A percentile compares a stretch with the other conserved stretches of the same genome.
These are phyloP conservation scores for Furcasterigmium sp. DNA, from an alignment of 2,329 filamentous ascomycete genomes.

Conservation along the genomic window DNA sequence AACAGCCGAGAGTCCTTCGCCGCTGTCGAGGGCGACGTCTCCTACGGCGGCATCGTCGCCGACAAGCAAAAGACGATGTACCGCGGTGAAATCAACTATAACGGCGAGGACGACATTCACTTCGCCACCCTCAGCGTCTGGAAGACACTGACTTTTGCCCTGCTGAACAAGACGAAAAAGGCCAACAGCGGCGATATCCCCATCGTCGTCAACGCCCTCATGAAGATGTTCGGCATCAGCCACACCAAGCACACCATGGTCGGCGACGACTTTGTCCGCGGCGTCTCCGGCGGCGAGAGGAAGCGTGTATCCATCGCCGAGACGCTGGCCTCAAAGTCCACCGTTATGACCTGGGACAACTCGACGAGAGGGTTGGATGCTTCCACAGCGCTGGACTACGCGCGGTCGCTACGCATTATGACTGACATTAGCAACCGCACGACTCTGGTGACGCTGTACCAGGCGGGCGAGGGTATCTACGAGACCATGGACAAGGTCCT, in stretches of 20 bases:
- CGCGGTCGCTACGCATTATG: conserved; percentile 58
- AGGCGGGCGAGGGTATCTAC: conserved; percentile 64
- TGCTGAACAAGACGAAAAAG: conserved; percentile 13
- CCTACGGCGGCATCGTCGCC: conserved; percentile 66
- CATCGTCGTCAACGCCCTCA: conserved; percentile 33
- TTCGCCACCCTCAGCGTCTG: conserved; percentile 70
- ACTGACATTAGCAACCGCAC: conserved; percentile 60
- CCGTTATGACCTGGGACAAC: conserved; percentile 63
- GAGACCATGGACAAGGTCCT: conserved; percentile 70
- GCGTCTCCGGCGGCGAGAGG: conserved; percentile 58
- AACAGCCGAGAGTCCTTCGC: conserved; percentile 65
- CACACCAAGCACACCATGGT: conserved; percentile 66
- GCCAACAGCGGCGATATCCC: conserved; percentile 17
- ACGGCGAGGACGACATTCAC: conserved; percentile 73
- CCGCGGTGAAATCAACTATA: conserved; percentile 73
- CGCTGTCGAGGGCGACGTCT: conserved; percentile 62
- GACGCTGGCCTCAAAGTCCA: conserved; percentile 35
- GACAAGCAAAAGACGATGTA: conserved; percentile 63
- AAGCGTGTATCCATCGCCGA: conserved; percentile 76
- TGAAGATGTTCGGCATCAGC: conserved; percentile 54
- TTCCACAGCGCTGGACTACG: conserved; percentile 69
- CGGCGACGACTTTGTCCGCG: conserved; percentile 62
- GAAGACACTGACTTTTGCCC: conserved; percentile 70
- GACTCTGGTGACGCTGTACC: conserved; percentile 63
- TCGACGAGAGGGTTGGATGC: conserved; percentile 67